A percentile compares a stretch with the other conserved stretches of the same genome.
Evolutionary conservation across 2,329 filamentous ascomycete genomes (phyloP).

Genomic region (Trichoderma atrobrunneum): DNA sequence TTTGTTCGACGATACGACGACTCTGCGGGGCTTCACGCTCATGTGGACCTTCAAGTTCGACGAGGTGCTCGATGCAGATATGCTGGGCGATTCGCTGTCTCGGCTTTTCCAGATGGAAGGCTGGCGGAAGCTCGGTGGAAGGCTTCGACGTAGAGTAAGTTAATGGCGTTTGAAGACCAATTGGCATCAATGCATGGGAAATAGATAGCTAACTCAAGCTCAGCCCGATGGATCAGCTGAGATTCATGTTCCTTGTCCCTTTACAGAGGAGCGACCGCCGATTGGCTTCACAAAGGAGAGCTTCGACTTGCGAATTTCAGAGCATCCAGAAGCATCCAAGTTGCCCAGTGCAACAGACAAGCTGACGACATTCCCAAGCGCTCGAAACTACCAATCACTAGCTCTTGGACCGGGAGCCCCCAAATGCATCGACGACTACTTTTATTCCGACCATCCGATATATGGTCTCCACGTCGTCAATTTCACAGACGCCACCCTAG

Average conservation of each 20-base stretch:
- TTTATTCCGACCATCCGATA: not conserved
- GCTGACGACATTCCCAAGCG: not conserved
- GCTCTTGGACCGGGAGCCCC: not conserved
- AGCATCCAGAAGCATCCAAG: constrained; percentile 4
- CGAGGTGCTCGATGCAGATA: constrained; percentile 2
- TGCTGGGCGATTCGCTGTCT: not conserved
- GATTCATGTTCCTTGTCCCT: constrained; percentile 1
- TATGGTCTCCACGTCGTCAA: not conserved
- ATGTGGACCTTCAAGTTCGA: constrained; percentile 14
- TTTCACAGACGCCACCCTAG: not conserved
- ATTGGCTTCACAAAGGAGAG: constrained; percentile 7
- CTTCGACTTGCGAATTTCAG: constrained; percentile 2
- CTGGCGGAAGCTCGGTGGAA: constrained; percentile 8
- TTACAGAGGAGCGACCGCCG: not conserved
- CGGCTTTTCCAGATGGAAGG: constrained; percentile 9
- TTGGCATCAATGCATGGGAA: not conserved
- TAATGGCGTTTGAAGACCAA: too few relatives aligned
- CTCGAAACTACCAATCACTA: not conserved
- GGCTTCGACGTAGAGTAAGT: not conserved
- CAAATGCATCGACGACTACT: not conserved
- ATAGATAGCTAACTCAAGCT: not conserved
- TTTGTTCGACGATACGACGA: not conserved
- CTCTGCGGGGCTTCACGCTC: not conserved
- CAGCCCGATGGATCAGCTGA: not conserved
- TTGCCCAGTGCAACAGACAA: not conserved